These are phyloP conservation scores for Colletotrichum simmondsii DNA, from an alignment of 2,329 filamentous ascomycete genomes.

Conservation along the genomic window DNA sequence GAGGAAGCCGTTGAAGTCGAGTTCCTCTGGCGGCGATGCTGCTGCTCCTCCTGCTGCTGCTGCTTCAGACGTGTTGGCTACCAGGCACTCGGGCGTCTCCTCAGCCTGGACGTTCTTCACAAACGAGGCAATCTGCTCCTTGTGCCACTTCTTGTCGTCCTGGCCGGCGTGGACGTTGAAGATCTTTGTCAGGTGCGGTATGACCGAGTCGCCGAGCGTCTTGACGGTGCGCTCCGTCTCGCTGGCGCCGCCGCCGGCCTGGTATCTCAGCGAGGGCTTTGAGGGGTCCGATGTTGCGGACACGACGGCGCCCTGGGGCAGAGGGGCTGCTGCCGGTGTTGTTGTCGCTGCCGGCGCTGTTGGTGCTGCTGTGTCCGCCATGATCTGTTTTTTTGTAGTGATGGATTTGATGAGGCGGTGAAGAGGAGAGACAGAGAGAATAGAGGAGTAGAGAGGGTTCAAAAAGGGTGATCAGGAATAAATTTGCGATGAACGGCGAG, in stretches of 20 bases:
- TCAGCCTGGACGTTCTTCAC: conserved; percentile 58
- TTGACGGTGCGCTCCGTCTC: conserved; percentile 52
- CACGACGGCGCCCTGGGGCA: background rate
- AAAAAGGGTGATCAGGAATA: background rate
- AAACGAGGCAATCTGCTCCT: conserved; percentile 57
- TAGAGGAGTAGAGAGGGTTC: background rate
- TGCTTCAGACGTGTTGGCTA: conserved; percentile 27
- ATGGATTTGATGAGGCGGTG: conserved; percentile 6
- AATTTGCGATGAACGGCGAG: background rate
- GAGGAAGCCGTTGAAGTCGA: conserved; percentile 62
- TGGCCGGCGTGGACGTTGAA: conserved; percentile 56
- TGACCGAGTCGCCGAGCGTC: conserved; percentile 51
- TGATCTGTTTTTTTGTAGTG: background rate
- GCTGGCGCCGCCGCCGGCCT: conserved; percentile 61
- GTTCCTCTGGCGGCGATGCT: conserved; percentile 39
- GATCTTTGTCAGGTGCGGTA: conserved; percentile 57
- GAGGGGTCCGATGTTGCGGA: background rate
- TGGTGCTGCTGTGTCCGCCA: conserved; percentile 18
- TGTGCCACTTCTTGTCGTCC: conserved; percentile 55
- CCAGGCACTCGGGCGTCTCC: conserved; percentile 24
- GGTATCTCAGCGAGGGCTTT: conserved; percentile 31
- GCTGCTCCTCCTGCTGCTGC: conserved; percentile 37
- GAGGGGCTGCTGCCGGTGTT: background rate
- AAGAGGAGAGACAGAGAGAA: background rate
- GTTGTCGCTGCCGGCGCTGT: background rate